A percentile compares a stretch with the other conserved stretches of the same genome.
These are phyloP conservation scores for Sergeia podlipaevii DNA, from an alignment of 208 protist genomes.

Conservation along the genomic window DNA sequence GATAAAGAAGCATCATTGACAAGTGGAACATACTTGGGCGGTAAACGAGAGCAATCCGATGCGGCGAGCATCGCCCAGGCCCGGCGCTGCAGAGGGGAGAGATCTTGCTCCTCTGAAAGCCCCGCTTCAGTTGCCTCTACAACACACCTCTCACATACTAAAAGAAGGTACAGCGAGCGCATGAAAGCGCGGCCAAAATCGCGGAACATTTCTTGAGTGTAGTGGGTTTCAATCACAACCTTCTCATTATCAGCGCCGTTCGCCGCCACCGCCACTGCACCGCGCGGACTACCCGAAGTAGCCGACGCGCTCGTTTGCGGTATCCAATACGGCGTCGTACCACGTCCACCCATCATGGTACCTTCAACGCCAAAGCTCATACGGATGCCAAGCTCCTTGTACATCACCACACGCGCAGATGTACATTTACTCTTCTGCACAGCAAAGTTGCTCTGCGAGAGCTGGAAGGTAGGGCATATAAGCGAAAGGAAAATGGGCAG, in stretches of 20 bases:
- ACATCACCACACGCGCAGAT: constrained; percentile 91
- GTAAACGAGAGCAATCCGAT: too few relatives aligned
- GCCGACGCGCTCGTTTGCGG: neutral
- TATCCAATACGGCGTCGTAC: neutral
- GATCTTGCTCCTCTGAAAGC: too few relatives aligned
- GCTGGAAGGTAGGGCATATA: constrained; percentile 59
- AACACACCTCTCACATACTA: too few relatives aligned
- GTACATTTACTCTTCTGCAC: constrained; percentile 86
- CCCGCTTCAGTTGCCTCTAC: too few relatives aligned
- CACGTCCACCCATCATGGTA: constrained; percentile 87
- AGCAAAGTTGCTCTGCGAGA: constrained; percentile 77
- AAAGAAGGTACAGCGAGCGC: constrained; percentile 1
- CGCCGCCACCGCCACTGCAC: constrained; percentile 1
- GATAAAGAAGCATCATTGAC: too few relatives aligned
- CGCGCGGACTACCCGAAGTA: neutral
- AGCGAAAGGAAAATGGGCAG: constrained; percentile 56
- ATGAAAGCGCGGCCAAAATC: constrained; percentile 15
- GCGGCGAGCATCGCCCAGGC: too few relatives aligned
- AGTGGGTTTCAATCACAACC: constrained; percentile 9
- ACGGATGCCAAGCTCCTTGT: constrained; percentile 86
- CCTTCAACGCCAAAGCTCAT: constrained; percentile 95
- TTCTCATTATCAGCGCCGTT: neutral
- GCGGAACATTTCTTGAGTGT: constrained; percentile 17
- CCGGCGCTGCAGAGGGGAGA: too few relatives aligned
- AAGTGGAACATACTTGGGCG: too few relatives aligned